Evolutionary conservation across 1,284 basidiomycete species (phyloP), one percentile per base, ranked within the genome.

Genomic region (Boletus semigastroideus): DNA sequence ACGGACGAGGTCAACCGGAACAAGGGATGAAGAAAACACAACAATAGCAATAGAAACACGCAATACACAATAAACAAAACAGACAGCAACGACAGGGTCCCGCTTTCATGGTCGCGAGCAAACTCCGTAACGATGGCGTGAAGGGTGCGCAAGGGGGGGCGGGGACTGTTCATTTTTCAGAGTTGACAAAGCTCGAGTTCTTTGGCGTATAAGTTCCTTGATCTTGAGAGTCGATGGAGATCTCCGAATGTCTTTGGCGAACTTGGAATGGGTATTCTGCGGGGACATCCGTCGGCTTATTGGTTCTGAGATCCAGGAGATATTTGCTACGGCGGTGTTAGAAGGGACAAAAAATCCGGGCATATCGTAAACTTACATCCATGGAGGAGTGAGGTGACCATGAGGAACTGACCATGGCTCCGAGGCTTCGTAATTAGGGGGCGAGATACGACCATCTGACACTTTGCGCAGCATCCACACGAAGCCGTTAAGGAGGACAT

Each of bases 401-500:
- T 83, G 80, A 8, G 88, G 88, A 13, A 88, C 70, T 17, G 77
- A 71, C 87, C 87, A 90, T 46, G 75, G 72, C 62, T 90, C 87
- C 3, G 84, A 74, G 28, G 74, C 67, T 28, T 84, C 83, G 59
- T 81, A 82, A 58, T 78, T 85, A 8, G 85, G 82, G 5, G 92
- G 91, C 2, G 81, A 67, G 52, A 94, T 75, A 43, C 83, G 77
- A n/a, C 80, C 84, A 12, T 79, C 70, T 2, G 79, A 73, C 28
- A 79, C 56, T 60, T 78, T 82, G 59, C 74, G 77, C 53, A 90
- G 40, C n/a, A 79, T 38, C 65, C 79, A 78, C 5, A 90, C 83
- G 41, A 86, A 73, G 41, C 84, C 84, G 68, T 94, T 93, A 57
- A 94, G 74, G 45, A 91, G 59, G 48, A 90, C 65, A 69, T 90